Conservation (phyloP, 2,329 filamentous ascomycete genomes). For the Coniochaeta hoffmannii region DNA sequence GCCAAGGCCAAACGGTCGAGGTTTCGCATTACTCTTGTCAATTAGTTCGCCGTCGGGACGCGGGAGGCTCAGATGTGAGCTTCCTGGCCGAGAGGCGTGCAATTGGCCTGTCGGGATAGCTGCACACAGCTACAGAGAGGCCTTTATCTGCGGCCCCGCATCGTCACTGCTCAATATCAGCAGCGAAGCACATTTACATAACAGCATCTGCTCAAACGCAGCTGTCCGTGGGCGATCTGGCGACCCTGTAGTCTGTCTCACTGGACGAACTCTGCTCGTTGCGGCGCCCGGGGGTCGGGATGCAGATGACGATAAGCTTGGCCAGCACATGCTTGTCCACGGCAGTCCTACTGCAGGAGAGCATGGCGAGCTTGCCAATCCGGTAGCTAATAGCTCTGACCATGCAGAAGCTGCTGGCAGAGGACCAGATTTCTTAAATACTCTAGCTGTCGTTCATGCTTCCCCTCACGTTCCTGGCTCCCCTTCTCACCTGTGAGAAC, state of each 20-base stretch:
- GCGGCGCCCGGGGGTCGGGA: not conserved
- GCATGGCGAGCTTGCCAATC: constrained; percentile 2
- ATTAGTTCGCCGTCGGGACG: not conserved
- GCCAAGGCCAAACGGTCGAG: not conserved
- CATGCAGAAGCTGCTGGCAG: constrained; percentile 2
- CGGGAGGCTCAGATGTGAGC: constrained; percentile 2
- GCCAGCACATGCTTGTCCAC: not conserved
- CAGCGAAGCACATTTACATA: constrained; percentile 3
- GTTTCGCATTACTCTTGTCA: constrained; percentile 3
- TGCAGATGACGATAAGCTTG: constrained; percentile 2
- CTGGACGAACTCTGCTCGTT: not conserved
- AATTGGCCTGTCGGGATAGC: not conserved
- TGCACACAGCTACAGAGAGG: not conserved
- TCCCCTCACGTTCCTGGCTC: not conserved
- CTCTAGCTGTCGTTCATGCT: not conserved
- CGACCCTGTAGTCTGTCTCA: not conserved
- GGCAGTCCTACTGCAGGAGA: constrained; percentile 1
- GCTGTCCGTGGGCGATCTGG: not conserved
- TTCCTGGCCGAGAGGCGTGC: not conserved
- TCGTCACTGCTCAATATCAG: not conserved
- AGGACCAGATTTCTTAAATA: not conserved
- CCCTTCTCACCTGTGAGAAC: not conserved
- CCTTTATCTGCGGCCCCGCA: not conserved
- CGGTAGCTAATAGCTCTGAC: constrained; percentile 2
- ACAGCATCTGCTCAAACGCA: not conserved